Conservation (phyloP, 225 moss, liverwort and hornwort species). For the Bryoerythrophyllum caledonicum region DNA sequence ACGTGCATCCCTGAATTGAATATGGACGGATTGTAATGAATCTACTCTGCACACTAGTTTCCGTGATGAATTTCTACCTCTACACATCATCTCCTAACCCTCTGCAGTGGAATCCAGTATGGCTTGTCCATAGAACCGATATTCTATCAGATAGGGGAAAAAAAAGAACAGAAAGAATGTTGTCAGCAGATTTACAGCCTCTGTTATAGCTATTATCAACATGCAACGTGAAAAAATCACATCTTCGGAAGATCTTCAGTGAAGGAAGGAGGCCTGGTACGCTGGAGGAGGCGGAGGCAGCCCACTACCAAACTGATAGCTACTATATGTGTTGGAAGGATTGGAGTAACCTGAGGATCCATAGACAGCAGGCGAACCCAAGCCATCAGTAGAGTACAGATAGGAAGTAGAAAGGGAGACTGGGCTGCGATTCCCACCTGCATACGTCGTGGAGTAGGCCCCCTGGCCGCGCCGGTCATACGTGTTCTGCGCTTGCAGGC, state of each 20-base stretch:
- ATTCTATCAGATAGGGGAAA: constrained; percentile 29
- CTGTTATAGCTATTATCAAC: constrained; percentile 32
- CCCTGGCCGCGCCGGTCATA: constrained; percentile 96
- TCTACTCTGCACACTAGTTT: constrained; percentile 35
- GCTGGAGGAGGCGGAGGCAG: constrained; percentile 99
- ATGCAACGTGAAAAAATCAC: constrained; percentile 32
- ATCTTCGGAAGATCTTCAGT: constrained; percentile 46
- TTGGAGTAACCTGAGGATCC: constrained; percentile 95
- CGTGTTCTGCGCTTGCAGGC: constrained; percentile 84
- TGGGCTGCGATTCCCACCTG: constrained; percentile 97
- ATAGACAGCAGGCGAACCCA: constrained; percentile 98
- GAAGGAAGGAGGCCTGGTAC: constrained; percentile 98
- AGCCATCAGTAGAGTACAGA: constrained; percentile 90
- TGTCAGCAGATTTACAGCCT: constrained; percentile 36
- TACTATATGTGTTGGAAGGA: constrained; percentile 93
- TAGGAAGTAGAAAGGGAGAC: constrained; percentile 97
- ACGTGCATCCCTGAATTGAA: constrained; percentile 17
- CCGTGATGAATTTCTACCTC: constrained; percentile 25
- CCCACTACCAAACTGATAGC: constrained; percentile 99
- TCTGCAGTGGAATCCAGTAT: constrained; percentile 36
- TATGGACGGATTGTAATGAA: constrained; percentile 25
- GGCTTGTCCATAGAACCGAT: constrained; percentile 38
- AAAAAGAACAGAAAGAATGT: constrained; percentile 22
- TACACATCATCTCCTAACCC: constrained; percentile 27
- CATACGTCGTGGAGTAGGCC: constrained; percentile 86